Evolutionary conservation across 164 flowering plant genomes (phyloP).

Genomic region (Protea cynaroides): DNA sequence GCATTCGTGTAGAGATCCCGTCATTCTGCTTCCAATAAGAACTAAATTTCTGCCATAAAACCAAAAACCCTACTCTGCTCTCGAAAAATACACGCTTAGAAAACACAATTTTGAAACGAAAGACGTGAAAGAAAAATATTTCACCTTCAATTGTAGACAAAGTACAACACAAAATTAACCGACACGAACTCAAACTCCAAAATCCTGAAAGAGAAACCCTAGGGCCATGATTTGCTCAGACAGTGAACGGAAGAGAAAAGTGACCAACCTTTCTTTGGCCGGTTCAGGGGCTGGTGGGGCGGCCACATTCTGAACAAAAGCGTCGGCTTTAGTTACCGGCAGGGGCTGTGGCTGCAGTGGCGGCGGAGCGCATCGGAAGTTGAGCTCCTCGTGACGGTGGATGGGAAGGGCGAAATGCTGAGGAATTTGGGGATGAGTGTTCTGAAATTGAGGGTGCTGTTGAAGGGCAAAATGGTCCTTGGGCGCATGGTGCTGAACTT

Average conservation of each 20-base stretch:
- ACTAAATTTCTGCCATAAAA: neutral
- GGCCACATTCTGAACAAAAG: conserved; percentile 4
- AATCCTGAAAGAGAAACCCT: neutral
- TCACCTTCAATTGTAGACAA: too few species aligned
- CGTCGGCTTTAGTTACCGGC: conserved; percentile 3
- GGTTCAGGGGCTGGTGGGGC: conserved; percentile 1
- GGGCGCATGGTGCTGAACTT: conserved; percentile 6
- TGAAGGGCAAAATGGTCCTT: conserved; percentile 35
- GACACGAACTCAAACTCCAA: neutral
- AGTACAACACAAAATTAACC: neutral
- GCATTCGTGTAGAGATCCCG: neutral
- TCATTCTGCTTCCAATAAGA: neutral
- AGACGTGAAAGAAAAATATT: neutral
- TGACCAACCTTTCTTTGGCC: conserved; percentile 13
- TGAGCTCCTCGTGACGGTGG: conserved; percentile 17
- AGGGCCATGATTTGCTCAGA: neutral
- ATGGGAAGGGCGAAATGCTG: conserved; percentile 25
- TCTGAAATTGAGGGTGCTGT: conserved; percentile 18
- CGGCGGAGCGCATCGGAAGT: conserved; percentile 7
- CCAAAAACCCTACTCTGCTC: neutral
- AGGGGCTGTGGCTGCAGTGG: conserved; percentile 4
- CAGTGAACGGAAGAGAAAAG: neutral
- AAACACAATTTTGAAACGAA: neutral
- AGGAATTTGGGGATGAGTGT: conserved; percentile 15
- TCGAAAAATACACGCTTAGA: neutral